phyloP scores from a whole-genome alignment of 116 monocot genomes.

The Zostera marina region DNA sequence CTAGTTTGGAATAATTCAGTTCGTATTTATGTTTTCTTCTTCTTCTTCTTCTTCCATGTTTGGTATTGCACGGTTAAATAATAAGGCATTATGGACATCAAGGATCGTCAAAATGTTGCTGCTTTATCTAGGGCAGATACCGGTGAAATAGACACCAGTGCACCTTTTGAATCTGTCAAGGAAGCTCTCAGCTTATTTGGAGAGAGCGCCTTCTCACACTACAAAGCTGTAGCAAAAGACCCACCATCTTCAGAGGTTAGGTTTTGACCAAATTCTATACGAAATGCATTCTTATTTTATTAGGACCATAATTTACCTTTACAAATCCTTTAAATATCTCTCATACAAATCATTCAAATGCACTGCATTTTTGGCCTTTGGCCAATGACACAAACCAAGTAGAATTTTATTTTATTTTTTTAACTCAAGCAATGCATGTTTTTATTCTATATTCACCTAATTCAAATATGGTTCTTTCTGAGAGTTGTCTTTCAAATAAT shows the following conservation, averaged over 20 bases:
- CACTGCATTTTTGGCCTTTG: background rate
- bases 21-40: background rate
- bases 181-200: slow-evolving; percentile 85
- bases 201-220: slow-evolving; percentile 35
- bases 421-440: no score
- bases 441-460: no score
- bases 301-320: no score
- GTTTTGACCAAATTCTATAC: background rate
- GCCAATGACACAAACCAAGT: no score
- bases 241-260: slow-evolving; percentile 45
- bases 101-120: slow-evolving; percentile 8
- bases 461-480: no score
- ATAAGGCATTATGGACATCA: slow-evolving; percentile 1
- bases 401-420: no score
- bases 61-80: background rate
- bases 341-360: background rate
- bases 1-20: background rate
- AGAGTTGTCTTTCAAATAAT: no score
- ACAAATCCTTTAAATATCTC: no score
- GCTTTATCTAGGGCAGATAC: slow-evolving; percentile 46
- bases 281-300: background rate
- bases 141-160: slow-evolving; percentile 85
- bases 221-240: slow-evolving; percentile 30
- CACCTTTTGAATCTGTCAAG: slow-evolving; percentile 81
- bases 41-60: no score